Base-by-base conservation (phyloP, 108 stramenopile genomes). In the Cylindrotheca closterium region DNA sequence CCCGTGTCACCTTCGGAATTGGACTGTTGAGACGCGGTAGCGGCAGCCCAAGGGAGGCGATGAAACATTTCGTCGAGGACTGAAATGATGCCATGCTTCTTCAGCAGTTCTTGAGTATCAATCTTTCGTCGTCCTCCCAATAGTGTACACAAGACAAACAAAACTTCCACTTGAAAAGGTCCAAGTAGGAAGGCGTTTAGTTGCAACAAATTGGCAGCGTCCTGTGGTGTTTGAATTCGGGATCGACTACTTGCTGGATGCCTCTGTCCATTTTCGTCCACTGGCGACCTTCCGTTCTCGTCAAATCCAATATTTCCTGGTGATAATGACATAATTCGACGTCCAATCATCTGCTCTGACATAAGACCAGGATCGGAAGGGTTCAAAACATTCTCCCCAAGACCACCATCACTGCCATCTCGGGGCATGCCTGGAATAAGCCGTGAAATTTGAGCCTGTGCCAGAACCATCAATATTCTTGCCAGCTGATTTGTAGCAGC, bases 131-230 rank as follows among this genome's bases (percentile, higher is more conserved):
- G 71, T 18, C 89, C 91, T 1, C 88, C 86, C 5, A 95, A 78
- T 23, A 95, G 63, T 3, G 91, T 90, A 52, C 91, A 94, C 21
- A 95, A 67, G 23, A 95, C 90, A 65, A 95, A 92, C 3, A 95
- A 66, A 28, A 95, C 77, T 60, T 92, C 91, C 27, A 95, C 89
- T 63, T 91, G 86, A 52, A 79, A 81, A 12, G 82, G 84, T 15
- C 76, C 79, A 2, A 91, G 76, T 2, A 86, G 51, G 32, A 88
- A 60, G 29, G 81, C 84, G 58, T 87, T 84, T 65, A 91, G 86
- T 31, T 85, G 82, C 48, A 91, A 47, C 10, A 78, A 63, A 58
- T 86, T 87, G 4, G 79, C 79, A 33, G 87, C 83, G 28, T 83
- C 82, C 21, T 66, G 42, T 4, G 80, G 76, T 4, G 75, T 67